These are phyloP conservation scores for Metroxylon sagu DNA, from an alignment of 176 grass and related monocot genomes.

Conservation along the genomic window DNA sequence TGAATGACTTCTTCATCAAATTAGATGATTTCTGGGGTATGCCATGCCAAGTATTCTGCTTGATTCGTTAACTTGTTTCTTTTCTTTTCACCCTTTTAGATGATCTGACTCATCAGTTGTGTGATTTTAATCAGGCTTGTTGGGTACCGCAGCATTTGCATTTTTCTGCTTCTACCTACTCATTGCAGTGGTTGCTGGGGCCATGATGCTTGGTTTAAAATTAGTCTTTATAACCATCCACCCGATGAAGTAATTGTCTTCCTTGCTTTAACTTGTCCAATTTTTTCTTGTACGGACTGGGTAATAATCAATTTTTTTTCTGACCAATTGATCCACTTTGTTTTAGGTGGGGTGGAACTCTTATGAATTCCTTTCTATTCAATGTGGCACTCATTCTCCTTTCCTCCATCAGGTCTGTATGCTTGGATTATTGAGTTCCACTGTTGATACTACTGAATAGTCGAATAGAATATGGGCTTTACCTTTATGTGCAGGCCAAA, in stretches of 20 bases:
- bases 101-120: background rate
- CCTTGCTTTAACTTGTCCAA: background rate
- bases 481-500: no score
- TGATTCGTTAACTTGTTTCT: constrained; percentile 17
- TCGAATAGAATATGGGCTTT: no score
- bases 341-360: constrained; percentile 88
- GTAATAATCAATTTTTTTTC: background rate
- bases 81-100: background rate
- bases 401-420: constrained; percentile 86
- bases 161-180: constrained; percentile 99
- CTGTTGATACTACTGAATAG: no score
- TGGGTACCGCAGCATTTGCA: constrained; percentile 94
- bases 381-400: constrained; percentile 96
- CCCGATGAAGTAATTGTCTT: constrained; percentile 84
- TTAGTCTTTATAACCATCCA: constrained; percentile 99
- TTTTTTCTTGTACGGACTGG: no score
- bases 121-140: constrained; percentile 57
- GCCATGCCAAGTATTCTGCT: constrained; percentile 13
- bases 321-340: constrained; percentile 4
- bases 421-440: no score
- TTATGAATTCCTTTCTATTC: constrained; percentile 99
- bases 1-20: constrained; percentile 98
- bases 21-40: constrained; percentile 91
- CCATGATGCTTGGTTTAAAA: constrained; percentile 98
- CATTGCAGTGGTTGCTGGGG: constrained; percentile 91